Evolutionary conservation across 129 eudicot genomes (phyloP).

Genomic region (Solidago caesia): DNA sequence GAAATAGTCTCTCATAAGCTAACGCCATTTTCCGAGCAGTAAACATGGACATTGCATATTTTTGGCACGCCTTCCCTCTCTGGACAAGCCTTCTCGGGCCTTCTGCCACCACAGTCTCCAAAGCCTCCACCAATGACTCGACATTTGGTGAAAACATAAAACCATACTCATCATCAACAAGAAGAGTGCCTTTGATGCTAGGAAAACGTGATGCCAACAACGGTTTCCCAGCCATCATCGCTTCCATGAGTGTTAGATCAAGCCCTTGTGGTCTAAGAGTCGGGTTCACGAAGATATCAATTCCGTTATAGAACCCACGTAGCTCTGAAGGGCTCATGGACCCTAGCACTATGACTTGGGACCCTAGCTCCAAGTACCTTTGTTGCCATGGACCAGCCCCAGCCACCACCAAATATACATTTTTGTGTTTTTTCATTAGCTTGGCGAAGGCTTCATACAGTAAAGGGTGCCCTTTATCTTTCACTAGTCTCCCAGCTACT

Average conservation of each 20-base stretch:
- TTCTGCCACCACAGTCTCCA: slow-evolving; percentile 69
- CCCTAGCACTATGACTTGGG: slow-evolving; percentile 77
- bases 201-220: slow-evolving; percentile 96
- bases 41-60: slow-evolving; percentile 72
- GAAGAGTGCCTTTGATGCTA: slow-evolving; percentile 77
- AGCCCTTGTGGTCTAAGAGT: slow-evolving; percentile 95
- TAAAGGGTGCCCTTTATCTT: slow-evolving; percentile 91
- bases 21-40: slow-evolving; percentile 90
- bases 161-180: slow-evolving; percentile 73
- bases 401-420: slow-evolving; percentile 69
- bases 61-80: slow-evolving; percentile 76
- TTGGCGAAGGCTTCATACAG: slow-evolving; percentile 66
- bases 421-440: slow-evolving; percentile 38
- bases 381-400: slow-evolving; percentile 91
- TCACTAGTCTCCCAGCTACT: slow-evolving; percentile 88
- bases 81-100: slow-evolving; percentile 59
- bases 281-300: slow-evolving; percentile 90
- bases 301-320: slow-evolving; percentile 71
- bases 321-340: slow-evolving; percentile 74
- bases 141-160: slow-evolving; percentile 91
- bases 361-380: slow-evolving; percentile 70
- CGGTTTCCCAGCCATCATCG: slow-evolving; percentile 92
- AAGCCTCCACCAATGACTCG: slow-evolving; percentile 55
- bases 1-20: slow-evolving; percentile 87
- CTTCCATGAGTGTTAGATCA: slow-evolving; percentile 92